Evolutionary conservation across 148 eudicot species (phyloP), one percentile per base, ranked within the genome.

Genomic region (Vaccinium macrocarpon): DNA sequence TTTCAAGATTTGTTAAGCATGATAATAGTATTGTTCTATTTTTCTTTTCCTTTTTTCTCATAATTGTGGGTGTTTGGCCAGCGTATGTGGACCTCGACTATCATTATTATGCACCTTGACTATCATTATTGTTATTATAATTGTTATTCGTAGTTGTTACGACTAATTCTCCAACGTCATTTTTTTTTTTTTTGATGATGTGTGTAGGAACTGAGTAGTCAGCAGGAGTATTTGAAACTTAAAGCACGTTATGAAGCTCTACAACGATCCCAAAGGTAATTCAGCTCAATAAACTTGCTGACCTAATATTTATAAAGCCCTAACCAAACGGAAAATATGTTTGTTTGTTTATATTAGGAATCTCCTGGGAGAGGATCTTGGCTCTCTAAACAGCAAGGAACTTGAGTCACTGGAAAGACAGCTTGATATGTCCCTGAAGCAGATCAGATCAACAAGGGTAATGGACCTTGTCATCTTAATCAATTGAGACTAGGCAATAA

Each of bases 301-400:
- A 35, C 10, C 48, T 71, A 21, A 68, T 35, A 71, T 42, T 42
- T 42, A 42, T 6, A 42, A 42, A 42, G 32, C 8, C 6, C 1
- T 15, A 14, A 5, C 18, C 38, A 35, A 81, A 64, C 23, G 32
- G 29, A 21, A n/a, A 15, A 59, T 16, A 15, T 14, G 15, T 38
- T 73, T 68, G 14, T 14, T 55, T 42, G 21, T 51, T 82, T 23
- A 21, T 19, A 21, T 19, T 71, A 96, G 99, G 93, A 94, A 96
- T 87, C 91, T 96, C n/a, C 87, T 93, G 83, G 99, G 99, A 35
- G 99, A 96, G 90, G 98, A 96, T 90, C 91, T 96, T 50, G 99
- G 99, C 8, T 93, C 98, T 42, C 86, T 96, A 56, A 96, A 86
- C 90, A 92, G 92, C 90, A 92, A 92, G 91, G 97, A 96, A 76